Evolutionary conservation across 176 grass and related monocot genomes (phyloP).

Genomic region (Rhynchospora tenuis): DNA sequence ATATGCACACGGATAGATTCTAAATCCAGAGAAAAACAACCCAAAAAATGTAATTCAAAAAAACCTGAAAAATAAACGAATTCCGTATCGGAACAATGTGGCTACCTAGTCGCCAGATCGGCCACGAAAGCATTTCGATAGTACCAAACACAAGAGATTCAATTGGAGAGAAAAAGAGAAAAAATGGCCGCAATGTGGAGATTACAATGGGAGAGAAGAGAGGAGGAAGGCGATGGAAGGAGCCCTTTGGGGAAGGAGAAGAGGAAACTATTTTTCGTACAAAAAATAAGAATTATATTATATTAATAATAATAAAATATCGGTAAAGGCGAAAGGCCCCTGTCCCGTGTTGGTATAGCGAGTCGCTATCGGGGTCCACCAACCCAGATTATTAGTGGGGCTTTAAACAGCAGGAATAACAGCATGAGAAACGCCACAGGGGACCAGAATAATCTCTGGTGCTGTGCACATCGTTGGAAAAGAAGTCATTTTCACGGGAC

Average conservation of each 20-base stretch:
- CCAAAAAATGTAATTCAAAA: slow-evolving; percentile 1
- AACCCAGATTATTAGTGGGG: not conserved
- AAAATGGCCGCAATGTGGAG: not conserved
- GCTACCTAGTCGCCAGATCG: not conserved
- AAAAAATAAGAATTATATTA: not conserved
- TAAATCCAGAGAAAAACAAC: not conserved
- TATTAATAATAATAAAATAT: not conserved
- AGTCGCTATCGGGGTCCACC: not conserved
- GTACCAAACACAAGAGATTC: not conserved
- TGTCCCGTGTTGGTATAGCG: not conserved
- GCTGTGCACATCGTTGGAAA: slow-evolving; percentile 20
- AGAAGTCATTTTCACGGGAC: slow-evolving; percentile 21
- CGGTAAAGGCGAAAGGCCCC: not conserved
- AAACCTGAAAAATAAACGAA: not conserved
- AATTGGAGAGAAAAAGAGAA: not conserved
- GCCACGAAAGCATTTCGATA: not conserved
- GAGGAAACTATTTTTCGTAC: slow-evolving; percentile 22
- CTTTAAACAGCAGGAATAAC: not conserved
- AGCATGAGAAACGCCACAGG: not conserved
- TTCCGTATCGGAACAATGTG: slow-evolving; percentile 21
- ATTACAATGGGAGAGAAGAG: not conserved
- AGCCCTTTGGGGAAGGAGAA: slow-evolving; percentile 22
- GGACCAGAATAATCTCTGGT: not conserved
- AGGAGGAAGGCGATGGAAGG: not conserved
- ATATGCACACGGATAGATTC: not conserved